Base-by-base conservation (phyloP, 2,329 filamentous ascomycete genomes). In the Fusarium sacchari region DNA sequence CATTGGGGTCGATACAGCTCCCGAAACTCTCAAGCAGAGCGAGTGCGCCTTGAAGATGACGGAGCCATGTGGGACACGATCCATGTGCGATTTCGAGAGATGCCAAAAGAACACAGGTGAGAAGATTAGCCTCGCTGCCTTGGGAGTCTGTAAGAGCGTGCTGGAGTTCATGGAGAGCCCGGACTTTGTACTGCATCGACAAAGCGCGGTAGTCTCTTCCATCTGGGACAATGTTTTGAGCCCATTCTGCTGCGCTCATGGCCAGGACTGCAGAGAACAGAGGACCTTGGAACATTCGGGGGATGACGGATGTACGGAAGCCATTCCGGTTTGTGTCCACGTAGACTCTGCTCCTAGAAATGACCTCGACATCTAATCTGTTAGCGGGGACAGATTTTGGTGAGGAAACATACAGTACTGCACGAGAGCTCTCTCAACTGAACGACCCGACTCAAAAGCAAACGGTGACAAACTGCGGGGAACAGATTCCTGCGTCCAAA, bases 161-260 rank as follows among this genome's bases (percentile, higher is more conserved):
- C 26, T 77, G 75, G 6, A 77, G 56, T 52, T 77, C 67, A 18
- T 71, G 62, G 2, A 77, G 67, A 6, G 75, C 64, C 13, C 63
- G 69, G 5, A 76, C 71, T 30, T 77, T 77, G 64, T 77, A 77
- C 36, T 64, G 75, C 40, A 72, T 71, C 14, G 75, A 76, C 3
- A 77, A 22, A 15, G 63, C 60, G 14, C 67, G 67, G 17, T 77
- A 77, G 28, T 77, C 72, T 56, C 64, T 72, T 18, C 71, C 73
- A 28, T 75, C 65, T 1, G 60, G 36, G 10, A 67, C 60, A 14
- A 67, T 52, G 8, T 77, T 65, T 28, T 74, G 75, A 4, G 58
- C 60, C 76, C 75, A 77, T 62, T 77, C 75, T 50, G 75, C 72
- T 11, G 76, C 74, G 40, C 76, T 77, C 72, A 77, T 68, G 14